Percentiles rank a stretch among this genome's conserved stretches.
Conservation (phyloP, 345 rosid species). For the Eucalyptus microcorys region DNA sequence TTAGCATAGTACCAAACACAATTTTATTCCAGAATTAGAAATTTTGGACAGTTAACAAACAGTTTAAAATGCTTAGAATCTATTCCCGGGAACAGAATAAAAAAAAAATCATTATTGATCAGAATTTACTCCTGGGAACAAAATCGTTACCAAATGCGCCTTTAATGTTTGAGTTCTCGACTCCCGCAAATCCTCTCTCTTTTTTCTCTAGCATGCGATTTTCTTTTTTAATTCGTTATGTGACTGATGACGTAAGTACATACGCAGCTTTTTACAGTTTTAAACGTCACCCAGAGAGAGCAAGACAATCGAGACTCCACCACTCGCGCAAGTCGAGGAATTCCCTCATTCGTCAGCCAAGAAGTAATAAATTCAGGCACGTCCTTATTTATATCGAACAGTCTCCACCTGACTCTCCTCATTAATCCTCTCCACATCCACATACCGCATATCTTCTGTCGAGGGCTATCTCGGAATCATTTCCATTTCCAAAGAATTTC, state of each 20-base stretch:
- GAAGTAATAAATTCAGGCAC: neutral
- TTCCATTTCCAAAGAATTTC: neutral
- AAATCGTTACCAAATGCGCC: accelerated
- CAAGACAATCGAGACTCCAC: neutral
- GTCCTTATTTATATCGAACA: neutral
- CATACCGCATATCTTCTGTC: neutral
- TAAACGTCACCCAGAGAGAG: neutral
- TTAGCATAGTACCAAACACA: too few relatives aligned
- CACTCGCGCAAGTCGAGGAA: too few relatives aligned
- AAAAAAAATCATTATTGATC: too few relatives aligned
- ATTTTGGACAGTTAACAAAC: too few relatives aligned
- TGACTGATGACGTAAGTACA: neutral
- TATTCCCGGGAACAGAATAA: too few relatives aligned
- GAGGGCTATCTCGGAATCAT: neutral
- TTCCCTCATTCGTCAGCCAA: neutral
- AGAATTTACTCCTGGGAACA: too few relatives aligned
- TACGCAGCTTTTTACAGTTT: neutral
- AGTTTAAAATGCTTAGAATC: too few relatives aligned
- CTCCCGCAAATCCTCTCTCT: too few relatives aligned
- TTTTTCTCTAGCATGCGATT: too few relatives aligned
- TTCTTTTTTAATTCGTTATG: too few relatives aligned
- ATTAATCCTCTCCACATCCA: neutral
- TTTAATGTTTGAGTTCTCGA: too few relatives aligned
- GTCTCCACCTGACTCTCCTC: neutral
- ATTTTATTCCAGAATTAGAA: too few relatives aligned